A percentile compares a stretch with the other conserved stretches of the same genome.
Conservation (phyloP, 2,329 filamentous ascomycete species). For the Pestalotiopsis sp. region DNA sequence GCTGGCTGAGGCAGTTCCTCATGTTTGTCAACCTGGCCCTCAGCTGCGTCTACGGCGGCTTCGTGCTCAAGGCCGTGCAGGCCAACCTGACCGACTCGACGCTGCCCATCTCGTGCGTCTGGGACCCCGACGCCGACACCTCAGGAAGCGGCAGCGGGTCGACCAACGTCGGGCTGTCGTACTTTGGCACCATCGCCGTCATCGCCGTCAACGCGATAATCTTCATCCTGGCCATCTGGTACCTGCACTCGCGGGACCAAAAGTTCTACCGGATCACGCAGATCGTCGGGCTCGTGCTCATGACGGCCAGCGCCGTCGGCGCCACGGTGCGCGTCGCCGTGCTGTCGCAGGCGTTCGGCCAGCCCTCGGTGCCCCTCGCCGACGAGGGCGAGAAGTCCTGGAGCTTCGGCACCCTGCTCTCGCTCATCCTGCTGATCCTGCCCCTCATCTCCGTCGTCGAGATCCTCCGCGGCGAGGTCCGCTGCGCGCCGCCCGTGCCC, state of each 20-base stretch:
- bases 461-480: constrained; percentile 50
- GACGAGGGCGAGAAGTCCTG: constrained; percentile 57
- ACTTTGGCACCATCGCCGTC: constrained; percentile 60
- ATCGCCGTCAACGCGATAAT: constrained; percentile 59
- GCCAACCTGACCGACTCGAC: constrained; percentile 50
- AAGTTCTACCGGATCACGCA: constrained; percentile 56
- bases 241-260: constrained; percentile 57
- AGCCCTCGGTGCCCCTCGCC: constrained; percentile 46
- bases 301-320: constrained; percentile 57
- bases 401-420: constrained; percentile 64
- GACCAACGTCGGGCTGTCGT: constrained; percentile 46
- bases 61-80: constrained; percentile 55
- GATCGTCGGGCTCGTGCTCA: constrained; percentile 53
- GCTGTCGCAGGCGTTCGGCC: constrained; percentile 61
- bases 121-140: constrained; percentile 38
- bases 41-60: constrained; percentile 55
- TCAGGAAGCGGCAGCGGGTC: constrained; percentile 28
- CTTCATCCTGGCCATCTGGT: constrained; percentile 63
- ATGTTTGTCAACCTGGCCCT: constrained; percentile 67
- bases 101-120: constrained; percentile 63
- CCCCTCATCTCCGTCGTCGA: constrained; percentile 61
- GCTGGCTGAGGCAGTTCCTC: constrained; percentile 64
- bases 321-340: constrained; percentile 57
- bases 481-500: constrained; percentile 27
- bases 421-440: constrained; percentile 58